Base-by-base conservation (phyloP, 345 rosid species). In the Lagerstroemia speciosa region DNA sequence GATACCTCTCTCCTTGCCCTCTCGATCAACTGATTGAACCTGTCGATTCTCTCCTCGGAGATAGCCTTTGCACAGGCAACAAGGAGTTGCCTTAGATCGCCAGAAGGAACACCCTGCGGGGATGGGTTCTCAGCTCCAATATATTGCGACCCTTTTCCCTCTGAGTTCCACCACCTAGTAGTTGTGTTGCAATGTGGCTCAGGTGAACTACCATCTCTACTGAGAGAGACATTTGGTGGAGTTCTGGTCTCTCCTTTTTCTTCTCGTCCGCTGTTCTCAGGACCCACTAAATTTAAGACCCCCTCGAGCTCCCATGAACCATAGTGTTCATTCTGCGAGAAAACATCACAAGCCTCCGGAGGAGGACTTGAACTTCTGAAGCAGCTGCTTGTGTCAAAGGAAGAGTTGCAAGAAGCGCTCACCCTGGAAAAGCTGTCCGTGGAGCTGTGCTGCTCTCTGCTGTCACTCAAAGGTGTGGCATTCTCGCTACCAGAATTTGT, bases 21-120 rank as follows among this genome's bases (percentile, higher is more conserved):
- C 50, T 72, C 80, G 68, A 80, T 67, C 78, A 86, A 74, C 69
- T 74, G 79, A 50, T 82, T 84, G 67, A 88, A 88, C 24, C 76
- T 81, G 33, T 32, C 72, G 27, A 75, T 57, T 60, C 76, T 75
- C 74, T 83, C 82, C 41, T 82, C 89, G 1, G 80, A 69, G 17
- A 88, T 77, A 53, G 85, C 85, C 69, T 72, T 71, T 43, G 94
- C 94, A 48, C 94, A 86, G 8, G 81, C 84, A 71, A 86, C 81
- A 65, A 88, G 76, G 73, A 88, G 63, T 55, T 79, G 86, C 78
- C 84, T 88, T 74, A 88, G 72, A 77, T 77, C 75, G 11, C 80
- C 78, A 0, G 83, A 72, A 2, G 86, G 83, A 52, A 68, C 58
- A 70, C 63, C 69, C 34, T 74, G 77, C 32, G 74, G 61, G 10